Evolutionary conservation across 2,329 filamentous ascomycete genomes (phyloP).

Genomic region (Pestalotiopsis sp.): DNA sequence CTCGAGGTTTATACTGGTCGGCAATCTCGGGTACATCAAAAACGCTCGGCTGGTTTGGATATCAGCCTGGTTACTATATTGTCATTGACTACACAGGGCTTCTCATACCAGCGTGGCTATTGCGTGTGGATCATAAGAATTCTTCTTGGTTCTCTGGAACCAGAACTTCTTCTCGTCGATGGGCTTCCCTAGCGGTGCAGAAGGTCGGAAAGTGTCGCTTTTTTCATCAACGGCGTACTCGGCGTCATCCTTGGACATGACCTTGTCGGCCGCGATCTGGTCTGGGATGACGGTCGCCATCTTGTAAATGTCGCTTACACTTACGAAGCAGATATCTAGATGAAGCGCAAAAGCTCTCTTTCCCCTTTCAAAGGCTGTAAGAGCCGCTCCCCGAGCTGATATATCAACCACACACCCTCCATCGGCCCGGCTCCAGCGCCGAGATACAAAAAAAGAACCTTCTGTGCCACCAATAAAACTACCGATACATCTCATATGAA

Average conservation of each 20-base stretch:
- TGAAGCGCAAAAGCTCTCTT: not conserved
- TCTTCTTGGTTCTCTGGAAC: constrained; percentile 32
- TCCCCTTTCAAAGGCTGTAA: too few relatives aligned
- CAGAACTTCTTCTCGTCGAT: constrained; percentile 32
- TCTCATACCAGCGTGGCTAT: constrained; percentile 29
- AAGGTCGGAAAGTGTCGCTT: constrained; percentile 10
- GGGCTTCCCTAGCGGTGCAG: constrained; percentile 27
- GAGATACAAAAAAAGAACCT: not conserved
- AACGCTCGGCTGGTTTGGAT: constrained; percentile 42
- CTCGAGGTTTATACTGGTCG: constrained; percentile 36
- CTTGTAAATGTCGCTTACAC: not conserved
- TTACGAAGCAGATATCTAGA: not conserved
- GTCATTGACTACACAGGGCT: not conserved
- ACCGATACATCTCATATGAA: not conserved
- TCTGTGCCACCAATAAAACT: not conserved
- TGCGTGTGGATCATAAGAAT: constrained; percentile 22
- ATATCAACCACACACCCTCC: not conserved
- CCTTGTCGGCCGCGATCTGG: constrained; percentile 18
- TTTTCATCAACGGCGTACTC: constrained; percentile 20
- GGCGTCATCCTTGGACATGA: constrained; percentile 17
- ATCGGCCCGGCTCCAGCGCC: not conserved
- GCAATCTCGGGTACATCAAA: constrained; percentile 45
- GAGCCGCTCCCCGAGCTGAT: too few relatives aligned
- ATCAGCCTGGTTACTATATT: constrained; percentile 1
- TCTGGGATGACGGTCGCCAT: constrained; percentile 28